These are phyloP conservation scores for Mycena epipterygia DNA, from an alignment of 768 basidiomycete genomes.

Conservation along the genomic window DNA sequence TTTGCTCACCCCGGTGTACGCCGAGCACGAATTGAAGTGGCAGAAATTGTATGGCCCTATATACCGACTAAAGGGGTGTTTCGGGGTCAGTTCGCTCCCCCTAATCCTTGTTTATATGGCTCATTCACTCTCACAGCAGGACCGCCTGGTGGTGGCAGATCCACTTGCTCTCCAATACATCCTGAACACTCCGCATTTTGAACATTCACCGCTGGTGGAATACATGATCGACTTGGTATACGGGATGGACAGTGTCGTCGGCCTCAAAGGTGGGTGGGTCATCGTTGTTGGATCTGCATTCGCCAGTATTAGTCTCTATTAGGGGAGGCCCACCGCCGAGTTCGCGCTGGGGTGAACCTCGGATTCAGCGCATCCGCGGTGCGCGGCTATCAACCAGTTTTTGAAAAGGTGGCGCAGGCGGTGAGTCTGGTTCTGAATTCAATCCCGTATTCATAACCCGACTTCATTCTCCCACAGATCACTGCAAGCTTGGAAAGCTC, in stretches of 20 bases:
- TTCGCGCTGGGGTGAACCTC: conserved; percentile 7
- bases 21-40: conserved; percentile 20
- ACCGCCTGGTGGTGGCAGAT: conserved; percentile 14
- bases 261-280: background rate
- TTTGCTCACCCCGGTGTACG: background rate
- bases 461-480: background rate
- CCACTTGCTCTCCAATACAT: conserved; percentile 14
- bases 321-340: conserved; percentile 4
- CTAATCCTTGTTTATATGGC: background rate
- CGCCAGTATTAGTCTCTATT: background rate
- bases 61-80: conserved; percentile 6
- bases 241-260: background rate
- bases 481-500: background rate
- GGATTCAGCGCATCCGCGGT: conserved; percentile 6
- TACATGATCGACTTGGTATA: background rate
- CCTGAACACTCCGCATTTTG: conserved; percentile 1
- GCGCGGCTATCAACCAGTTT: background rate
- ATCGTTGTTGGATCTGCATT: background rate
- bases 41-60: background rate
- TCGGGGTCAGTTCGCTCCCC: conserved; percentile 1
- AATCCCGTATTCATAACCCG: background rate
- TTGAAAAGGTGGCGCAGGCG: background rate
- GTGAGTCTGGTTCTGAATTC: background rate
- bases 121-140: background rate
- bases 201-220: background rate